Evolutionary conservation across 441 rosid species (phyloP), one percentile per base, ranked within the genome.

Genomic region (Populus tomentosa): DNA sequence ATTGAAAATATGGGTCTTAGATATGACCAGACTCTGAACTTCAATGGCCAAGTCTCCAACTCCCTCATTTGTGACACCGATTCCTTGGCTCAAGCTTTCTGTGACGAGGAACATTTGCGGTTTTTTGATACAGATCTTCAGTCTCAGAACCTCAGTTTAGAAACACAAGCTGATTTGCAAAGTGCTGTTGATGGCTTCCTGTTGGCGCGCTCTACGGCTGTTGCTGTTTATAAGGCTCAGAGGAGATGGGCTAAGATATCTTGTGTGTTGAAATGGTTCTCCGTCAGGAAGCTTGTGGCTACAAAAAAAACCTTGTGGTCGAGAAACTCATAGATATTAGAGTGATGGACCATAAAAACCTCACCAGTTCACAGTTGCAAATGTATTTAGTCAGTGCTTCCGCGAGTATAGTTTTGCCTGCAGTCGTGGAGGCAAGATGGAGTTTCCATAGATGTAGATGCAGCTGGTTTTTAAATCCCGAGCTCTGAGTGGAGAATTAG

Each of bases 191-290:
- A 88, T 28, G 72, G 88, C 64, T 90, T 90, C 82, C 80, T 86
- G 82, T 23, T 83, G 83, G 71, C 84, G 62, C 88, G 81, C n/a
- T 65, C 85, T 2, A 67, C 84, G 21, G 32, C 86, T 23, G 72
- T 74, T 77, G 83, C 82, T 21, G 78, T 74, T 18, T 86, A 62
- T 67, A 88, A 86, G 82, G 96, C 94, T 50, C 92, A 91, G 77
- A 92, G 78, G 85, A 88, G 98, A 85, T 95, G 99, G 99, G 88
- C 89, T 56, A 95, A 88, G 88, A 81, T 95, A 67, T 91, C 84
- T 79, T 91, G 91, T 46, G 94, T 95, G 75, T 84, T 93, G 73
- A 92, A 91, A 83, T 93, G 95, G 96, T 86, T 95, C 72, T 84
- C 88, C 26, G 79, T 92, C 61, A 87, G 89, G 81, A 93, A 81